Base-by-base conservation (phyloP, 257 asterid genomes). In the Plantago ovata region DNA sequence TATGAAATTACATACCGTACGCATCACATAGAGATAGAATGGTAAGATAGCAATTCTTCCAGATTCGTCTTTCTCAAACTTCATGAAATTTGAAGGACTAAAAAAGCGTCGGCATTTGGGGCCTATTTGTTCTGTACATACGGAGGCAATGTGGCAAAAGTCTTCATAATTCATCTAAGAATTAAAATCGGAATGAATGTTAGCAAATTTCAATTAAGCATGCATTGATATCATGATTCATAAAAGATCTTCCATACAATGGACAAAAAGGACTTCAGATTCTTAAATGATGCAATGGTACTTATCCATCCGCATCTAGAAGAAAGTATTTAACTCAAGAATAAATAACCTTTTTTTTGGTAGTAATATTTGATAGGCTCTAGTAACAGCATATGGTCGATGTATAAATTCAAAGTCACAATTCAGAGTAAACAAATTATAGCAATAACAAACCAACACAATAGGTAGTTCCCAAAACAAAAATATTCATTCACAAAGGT, bases 61-160 rank as follows among this genome's bases (percentile, higher is more conserved):
- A 4, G 94, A 82, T 75, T 93, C 99, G 65, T 93, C 99, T 64
- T 93, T 89, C 84, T 93, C 99, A 74, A 89, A 93, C 81, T 93
- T 93, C 99, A 93, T 93, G 89, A 93, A 93, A 80, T 93, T 89
- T n/a, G 99, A 89, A 58, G 97, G 95, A 66, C 97, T 93, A 74
- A 86, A 89, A 78, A 93, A 93, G 46, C 95, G 89, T 54, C 95
- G 83, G 69, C 96, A 82, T 79, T 93, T 89, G 60, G 89, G 84
- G 70, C 99, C 99, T 68, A 93, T 93, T 77, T 93, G 99, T 72
- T 86, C 97, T 52, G 97, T 75, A 72, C 99, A 93, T 61, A 93
- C 95, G 6, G 99, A 81, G 73, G 99, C 99, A 67, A 93, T 93
- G 84, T 93, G 97, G 90, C 99, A 93, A 75, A 93, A 93, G 86